Percentiles rank a stretch among this genome's conserved stretches.
Evolutionary conservation across 2,329 filamentous ascomycete species (phyloP).

Genomic region (Huntiella moniliformis): DNA sequence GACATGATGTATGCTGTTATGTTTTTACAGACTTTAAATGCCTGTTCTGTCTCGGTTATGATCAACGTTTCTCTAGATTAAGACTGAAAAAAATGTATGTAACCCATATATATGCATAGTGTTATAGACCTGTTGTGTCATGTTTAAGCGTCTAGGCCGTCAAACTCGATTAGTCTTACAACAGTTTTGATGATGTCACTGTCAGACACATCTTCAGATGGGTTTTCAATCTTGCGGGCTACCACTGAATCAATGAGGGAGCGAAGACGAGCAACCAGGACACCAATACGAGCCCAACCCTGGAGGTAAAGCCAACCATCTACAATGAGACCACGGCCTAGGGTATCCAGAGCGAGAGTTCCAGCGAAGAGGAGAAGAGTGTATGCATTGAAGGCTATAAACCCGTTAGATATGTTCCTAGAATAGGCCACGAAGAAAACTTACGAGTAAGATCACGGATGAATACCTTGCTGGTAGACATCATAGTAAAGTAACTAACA

Average conservation of each 20-base stretch:
- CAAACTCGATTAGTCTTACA: conserved; percentile 65
- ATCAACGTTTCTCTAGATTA: background rate
- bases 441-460: conserved; percentile 74
- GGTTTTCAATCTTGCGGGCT: conserved; percentile 61
- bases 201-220: conserved; percentile 30
- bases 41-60: background rate
- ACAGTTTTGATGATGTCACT: conserved; percentile 61
- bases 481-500: conserved; percentile 79
- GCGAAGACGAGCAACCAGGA: conserved; percentile 64
- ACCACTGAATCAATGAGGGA: conserved; percentile 76
- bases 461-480: conserved; percentile 82
- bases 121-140: background rate
- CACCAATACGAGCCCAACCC: conserved; percentile 89
- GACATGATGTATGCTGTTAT: background rate
- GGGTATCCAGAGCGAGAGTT: conserved; percentile 65
- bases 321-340: conserved; percentile 70
- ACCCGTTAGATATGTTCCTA: background rate
- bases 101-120: too few relatives aligned
- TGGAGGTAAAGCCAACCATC: conserved; percentile 76
- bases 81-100: background rate
- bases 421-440: conserved; percentile 18
- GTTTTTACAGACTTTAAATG: too few relatives aligned
- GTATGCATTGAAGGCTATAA: conserved; percentile 66
- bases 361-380: conserved; percentile 77
- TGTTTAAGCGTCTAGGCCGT: conserved; percentile 54